phyloP scores from a whole-genome alignment of 306 rosid genomes.

The Fagus sylvatica region DNA sequence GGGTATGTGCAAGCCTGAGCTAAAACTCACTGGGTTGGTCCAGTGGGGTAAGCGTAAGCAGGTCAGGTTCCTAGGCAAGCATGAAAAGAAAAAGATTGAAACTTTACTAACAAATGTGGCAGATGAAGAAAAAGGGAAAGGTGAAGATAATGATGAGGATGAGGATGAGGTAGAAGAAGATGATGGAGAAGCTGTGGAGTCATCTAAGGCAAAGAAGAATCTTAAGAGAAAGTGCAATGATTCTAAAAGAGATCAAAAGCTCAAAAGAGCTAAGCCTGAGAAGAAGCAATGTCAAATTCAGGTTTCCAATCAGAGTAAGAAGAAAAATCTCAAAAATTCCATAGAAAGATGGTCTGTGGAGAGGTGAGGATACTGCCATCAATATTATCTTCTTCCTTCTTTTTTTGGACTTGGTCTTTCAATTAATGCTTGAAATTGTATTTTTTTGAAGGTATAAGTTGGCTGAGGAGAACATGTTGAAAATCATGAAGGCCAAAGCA shows the following conservation, averaged over 20 bases:
- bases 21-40: conserved; percentile 61
- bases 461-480: conserved; percentile 76
- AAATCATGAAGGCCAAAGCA: conserved; percentile 68
- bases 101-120: conserved; percentile 14
- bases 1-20: conserved; percentile 64
- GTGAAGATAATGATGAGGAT: conserved; percentile 21
- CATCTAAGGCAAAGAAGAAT: conserved; percentile 28
- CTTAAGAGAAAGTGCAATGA: conserved; percentile 39
- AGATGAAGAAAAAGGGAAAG: neutral
- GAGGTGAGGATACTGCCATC: conserved; percentile 26
- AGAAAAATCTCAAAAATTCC: conserved; percentile 36
- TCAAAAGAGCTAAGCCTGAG: conserved; percentile 23
- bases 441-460: conserved; percentile 54
- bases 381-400: too few species aligned
- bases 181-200: conserved; percentile 19
- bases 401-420: neutral
- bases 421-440: neutral
- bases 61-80: conserved; percentile 59
- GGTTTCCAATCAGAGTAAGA: conserved; percentile 32
- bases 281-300: conserved; percentile 35
- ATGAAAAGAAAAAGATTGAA: conserved; percentile 41
- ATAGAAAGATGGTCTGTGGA: conserved; percentile 59
- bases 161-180: conserved; percentile 27
- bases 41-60: conserved; percentile 83
- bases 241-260: conserved; percentile 17